Evolutionary conservation across 2,329 filamentous ascomycete species (phyloP).

Genomic region (Colletotrichum plurivorum): DNA sequence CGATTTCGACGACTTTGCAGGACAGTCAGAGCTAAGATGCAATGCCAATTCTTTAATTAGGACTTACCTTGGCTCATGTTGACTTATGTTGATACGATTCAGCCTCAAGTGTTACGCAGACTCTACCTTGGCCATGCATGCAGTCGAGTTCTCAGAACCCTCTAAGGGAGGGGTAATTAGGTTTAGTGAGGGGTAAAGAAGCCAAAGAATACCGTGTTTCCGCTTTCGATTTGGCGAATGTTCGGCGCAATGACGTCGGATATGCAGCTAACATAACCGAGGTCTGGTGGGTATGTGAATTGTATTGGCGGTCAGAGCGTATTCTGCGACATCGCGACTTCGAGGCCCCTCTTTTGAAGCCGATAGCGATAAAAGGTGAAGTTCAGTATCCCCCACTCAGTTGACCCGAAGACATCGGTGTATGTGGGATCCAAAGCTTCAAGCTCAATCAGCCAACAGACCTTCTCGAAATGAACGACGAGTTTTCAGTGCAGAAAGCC

Average conservation of each 20-base stretch:
- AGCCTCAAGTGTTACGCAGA: too few relatives aligned
- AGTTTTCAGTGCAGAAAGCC: constrained; percentile 57
- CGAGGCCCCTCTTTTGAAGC: background rate
- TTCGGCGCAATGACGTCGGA: background rate
- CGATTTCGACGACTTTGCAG: constrained; percentile 16
- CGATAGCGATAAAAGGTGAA: too few relatives aligned
- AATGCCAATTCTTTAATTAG: too few relatives aligned
- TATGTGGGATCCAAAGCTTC: too few relatives aligned
- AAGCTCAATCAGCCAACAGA: too few relatives aligned
- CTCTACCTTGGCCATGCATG: too few relatives aligned
- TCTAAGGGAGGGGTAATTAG: background rate
- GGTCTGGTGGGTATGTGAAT: background rate
- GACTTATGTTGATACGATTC: too few relatives aligned
- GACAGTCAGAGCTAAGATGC: background rate
- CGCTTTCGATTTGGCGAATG: background rate
- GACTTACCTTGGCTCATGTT: too few relatives aligned
- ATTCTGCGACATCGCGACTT: constrained; percentile 6
- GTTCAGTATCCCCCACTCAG: too few relatives aligned
- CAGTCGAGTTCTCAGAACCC: too few relatives aligned
- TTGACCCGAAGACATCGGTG: too few relatives aligned
- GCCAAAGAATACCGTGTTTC: background rate
- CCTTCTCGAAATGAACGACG: background rate
- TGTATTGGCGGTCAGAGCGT: constrained; percentile 16
- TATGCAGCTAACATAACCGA: constrained; percentile 9
- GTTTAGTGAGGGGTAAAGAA: background rate